phyloP scores from a whole-genome alignment of 2,329 filamentous ascomycete genomes.

The Aspergillus brasiliensis region DNA sequence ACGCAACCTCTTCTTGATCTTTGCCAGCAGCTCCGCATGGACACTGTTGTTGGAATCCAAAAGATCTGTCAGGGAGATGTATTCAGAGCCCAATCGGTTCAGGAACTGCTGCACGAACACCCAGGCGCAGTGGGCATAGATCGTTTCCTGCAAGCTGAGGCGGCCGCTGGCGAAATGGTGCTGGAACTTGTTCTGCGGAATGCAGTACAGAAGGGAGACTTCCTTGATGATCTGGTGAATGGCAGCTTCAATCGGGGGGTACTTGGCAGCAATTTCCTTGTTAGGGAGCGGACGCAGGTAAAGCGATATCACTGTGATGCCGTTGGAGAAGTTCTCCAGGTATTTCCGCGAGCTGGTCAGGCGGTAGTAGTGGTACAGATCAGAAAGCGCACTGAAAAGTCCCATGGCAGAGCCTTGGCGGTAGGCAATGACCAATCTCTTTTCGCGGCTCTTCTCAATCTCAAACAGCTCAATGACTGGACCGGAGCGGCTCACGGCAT shows the following conservation, averaged over 20 bases:
- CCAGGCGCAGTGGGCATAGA: constrained; percentile 97
- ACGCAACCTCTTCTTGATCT: constrained; percentile 91
- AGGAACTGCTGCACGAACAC: constrained; percentile 98
- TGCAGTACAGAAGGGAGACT: constrained; percentile 93
- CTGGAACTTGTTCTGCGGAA: constrained; percentile 96
- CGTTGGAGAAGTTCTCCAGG: constrained; percentile 98
- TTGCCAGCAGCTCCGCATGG: constrained; percentile 84
- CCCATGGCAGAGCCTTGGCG: constrained; percentile 89
- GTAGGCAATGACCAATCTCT: constrained; percentile 92
- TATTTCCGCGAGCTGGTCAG: constrained; percentile 96
- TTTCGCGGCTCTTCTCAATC: constrained; percentile 86
- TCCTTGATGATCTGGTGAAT: constrained; percentile 99
- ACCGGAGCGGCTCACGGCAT: constrained; percentile 80
- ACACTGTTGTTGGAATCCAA: constrained; percentile 78
- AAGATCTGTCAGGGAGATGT: constrained; percentile 79
- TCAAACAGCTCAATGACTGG: constrained; percentile 98
- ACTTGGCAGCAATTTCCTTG: constrained; percentile 56
- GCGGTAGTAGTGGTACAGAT: constrained; percentile 98
- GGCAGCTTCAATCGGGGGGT: constrained; percentile 85
- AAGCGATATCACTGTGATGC: constrained; percentile 93
- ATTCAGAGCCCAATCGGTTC: constrained; percentile 90
- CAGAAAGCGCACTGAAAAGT: constrained; percentile 90
- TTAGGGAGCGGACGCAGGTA: constrained; percentile 77
- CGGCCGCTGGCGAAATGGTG: constrained; percentile 80
- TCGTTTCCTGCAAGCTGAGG: constrained; percentile 91